Percentiles rank a stretch among this genome's conserved stretches.
These are phyloP conservation scores for Astragalus membranaceus DNA, from an alignment of 306 rosid genomes.

Conservation along the genomic window DNA sequence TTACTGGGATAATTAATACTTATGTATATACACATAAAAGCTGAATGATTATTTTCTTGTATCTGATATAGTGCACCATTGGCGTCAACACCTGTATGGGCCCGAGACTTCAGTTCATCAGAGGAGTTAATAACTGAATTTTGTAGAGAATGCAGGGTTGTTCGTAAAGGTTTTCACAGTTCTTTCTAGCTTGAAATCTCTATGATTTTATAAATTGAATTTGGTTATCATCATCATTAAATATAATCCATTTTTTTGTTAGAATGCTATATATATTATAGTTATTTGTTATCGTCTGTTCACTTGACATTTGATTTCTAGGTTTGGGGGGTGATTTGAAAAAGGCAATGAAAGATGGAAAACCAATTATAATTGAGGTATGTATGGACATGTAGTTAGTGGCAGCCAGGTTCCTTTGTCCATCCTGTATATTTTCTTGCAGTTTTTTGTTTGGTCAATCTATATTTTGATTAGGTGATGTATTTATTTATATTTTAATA, in stretches of 20 bases:
- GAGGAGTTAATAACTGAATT: conserved; percentile 90
- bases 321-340: conserved; percentile 97
- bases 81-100: conserved; percentile 85
- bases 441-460: too few species aligned
- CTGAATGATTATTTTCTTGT: conserved; percentile 17
- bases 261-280: neutral
- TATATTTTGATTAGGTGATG: too few species aligned
- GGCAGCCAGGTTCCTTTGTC: neutral
- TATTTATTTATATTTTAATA: too few species aligned
- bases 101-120: conserved; percentile 77
- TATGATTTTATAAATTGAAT: neutral
- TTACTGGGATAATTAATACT: neutral
- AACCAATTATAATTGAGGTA: conserved; percentile 95
- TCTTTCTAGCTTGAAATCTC: conserved; percentile 11
- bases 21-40: conserved; percentile 3
- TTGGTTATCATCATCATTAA: neutral
- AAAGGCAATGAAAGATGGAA: conserved; percentile 99
- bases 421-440: too few species aligned
- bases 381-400: neutral
- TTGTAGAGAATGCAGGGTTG: conserved; percentile 97
- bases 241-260: neutral
- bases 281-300: neutral
- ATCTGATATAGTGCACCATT: conserved; percentile 67
- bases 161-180: conserved; percentile 65
- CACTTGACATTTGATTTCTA: conserved; percentile 33